These are phyloP conservation scores for Liriodendron chinense DNA, from an alignment of 164 flowering plant species.

Conservation along the genomic window DNA sequence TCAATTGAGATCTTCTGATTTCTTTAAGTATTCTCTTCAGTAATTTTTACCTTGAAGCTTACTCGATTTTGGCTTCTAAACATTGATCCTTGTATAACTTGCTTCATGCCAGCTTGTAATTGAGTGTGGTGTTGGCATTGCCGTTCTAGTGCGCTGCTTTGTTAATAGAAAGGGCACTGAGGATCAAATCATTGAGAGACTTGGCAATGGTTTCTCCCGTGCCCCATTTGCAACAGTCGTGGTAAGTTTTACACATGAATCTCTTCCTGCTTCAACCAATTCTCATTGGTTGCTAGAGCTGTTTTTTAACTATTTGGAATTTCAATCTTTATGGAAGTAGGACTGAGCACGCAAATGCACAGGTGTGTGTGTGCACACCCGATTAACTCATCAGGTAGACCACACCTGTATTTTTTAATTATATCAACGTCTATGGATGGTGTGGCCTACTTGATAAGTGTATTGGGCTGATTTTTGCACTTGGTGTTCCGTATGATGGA, in stretches of 20 bases:
- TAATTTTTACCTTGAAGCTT: not conserved
- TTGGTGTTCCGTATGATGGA: no score
- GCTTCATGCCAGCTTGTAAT: conserved; percentile 51
- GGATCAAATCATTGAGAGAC: conserved; percentile 69
- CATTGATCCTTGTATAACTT: not conserved
- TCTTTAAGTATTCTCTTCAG: not conserved
- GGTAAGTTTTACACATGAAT: conserved; percentile 40
- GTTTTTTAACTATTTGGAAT: no score
- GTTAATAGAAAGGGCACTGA: conserved; percentile 69
- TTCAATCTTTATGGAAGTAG: no score
- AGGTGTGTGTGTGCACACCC: no score
- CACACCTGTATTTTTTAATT: no score
- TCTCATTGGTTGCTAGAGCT: no score
- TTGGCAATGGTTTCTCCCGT: conserved; percentile 91
- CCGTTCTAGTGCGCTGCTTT: conserved; percentile 87
- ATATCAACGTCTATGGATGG: no score
- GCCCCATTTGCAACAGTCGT: conserved; percentile 92
- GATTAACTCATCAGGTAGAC: no score
- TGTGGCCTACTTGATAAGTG: no score
- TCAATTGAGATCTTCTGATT: not conserved
- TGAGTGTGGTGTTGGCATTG: conserved; percentile 89
- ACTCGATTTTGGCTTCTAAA: not conserved
- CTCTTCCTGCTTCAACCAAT: not conserved
- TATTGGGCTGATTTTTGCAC: no score
- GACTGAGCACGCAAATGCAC: no score